These are phyloP conservation scores for Lolium multiflorum DNA, from an alignment of 176 grass and related monocot species.

Conservation along the genomic window DNA sequence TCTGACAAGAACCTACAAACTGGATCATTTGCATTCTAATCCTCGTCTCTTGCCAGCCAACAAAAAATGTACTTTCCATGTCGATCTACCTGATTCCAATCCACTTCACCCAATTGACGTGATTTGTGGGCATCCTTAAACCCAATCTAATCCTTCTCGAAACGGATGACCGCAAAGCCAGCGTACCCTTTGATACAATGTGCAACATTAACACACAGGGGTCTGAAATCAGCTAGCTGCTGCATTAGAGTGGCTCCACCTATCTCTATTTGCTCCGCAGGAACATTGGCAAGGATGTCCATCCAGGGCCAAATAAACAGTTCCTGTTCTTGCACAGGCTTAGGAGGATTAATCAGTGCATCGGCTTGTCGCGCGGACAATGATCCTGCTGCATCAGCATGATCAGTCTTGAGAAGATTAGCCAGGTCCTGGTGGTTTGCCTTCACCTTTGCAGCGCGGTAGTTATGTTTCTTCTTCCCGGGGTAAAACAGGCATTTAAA, in stretches of 20 bases:
- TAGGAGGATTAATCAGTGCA: slow-evolving; percentile 11
- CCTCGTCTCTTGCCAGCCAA: background rate
- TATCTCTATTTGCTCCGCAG: background rate
- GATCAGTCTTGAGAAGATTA: slow-evolving; percentile 48
- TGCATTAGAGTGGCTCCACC: slow-evolving; percentile 33
- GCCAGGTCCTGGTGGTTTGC: slow-evolving; percentile 39
- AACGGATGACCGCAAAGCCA: too few species aligned
- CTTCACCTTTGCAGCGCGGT: slow-evolving; percentile 47
- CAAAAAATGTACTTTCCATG: too few species aligned
- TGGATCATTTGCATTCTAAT: slow-evolving; percentile 40
- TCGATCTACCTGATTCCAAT: too few species aligned
- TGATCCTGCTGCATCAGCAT: slow-evolving; percentile 19
- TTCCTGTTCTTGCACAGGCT: background rate
- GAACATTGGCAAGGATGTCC: background rate
- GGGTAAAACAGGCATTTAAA: slow-evolving; percentile 55
- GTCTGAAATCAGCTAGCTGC: slow-evolving; percentile 39
- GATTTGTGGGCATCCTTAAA: too few species aligned
- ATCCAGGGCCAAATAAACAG: background rate
- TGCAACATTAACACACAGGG: too few species aligned
- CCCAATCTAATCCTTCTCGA: too few species aligned
- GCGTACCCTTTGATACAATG: too few species aligned
- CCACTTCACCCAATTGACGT: too few species aligned
- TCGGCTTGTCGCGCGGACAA: background rate
- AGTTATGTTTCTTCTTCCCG: slow-evolving; percentile 46
- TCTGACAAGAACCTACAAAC: slow-evolving; percentile 42